Percentiles rank a stretch among this genome's conserved stretches.
These are phyloP conservation scores for Tricholoma hemisulphureum DNA, from an alignment of 768 basidiomycete genomes.

Conservation along the genomic window DNA sequence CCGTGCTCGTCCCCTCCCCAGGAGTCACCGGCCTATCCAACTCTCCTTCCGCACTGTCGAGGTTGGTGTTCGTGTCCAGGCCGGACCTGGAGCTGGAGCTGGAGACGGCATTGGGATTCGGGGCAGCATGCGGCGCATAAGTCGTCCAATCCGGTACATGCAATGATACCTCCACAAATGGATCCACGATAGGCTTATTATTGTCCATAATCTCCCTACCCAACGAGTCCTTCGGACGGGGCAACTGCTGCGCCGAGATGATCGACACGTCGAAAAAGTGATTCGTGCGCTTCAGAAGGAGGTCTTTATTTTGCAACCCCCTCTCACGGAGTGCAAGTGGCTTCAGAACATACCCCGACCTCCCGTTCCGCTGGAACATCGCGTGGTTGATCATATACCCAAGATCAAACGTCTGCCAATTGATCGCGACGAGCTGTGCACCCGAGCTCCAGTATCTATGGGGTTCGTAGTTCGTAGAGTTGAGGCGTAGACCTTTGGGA, in stretches of 20 bases:
- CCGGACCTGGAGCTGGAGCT: slow-evolving; percentile 3
- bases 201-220: slow-evolving; percentile 63
- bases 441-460: slow-evolving; percentile 91
- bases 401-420: slow-evolving; percentile 95
- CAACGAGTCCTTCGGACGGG: slow-evolving; percentile 66
- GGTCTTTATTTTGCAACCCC: slow-evolving; percentile 48
- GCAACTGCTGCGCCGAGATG: slow-evolving; percentile 68
- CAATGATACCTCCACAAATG: slow-evolving; percentile 67
- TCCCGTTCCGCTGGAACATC: slow-evolving; percentile 91
- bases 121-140: neutral
- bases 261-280: slow-evolving; percentile 63
- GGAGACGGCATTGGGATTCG: neutral
- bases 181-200: slow-evolving; percentile 55
- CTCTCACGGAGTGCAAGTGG: slow-evolving; percentile 66
- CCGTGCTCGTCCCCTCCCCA: slow-evolving; percentile 4
- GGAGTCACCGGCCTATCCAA: slow-evolving; percentile 3
- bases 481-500: slow-evolving; percentile 80
- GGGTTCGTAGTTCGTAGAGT: slow-evolving; percentile 87
- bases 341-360: slow-evolving; percentile 91
- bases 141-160: slow-evolving; percentile 73
- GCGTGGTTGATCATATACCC: slow-evolving; percentile 93
- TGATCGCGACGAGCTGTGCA: slow-evolving; percentile 88
- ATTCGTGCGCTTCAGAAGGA: slow-evolving; percentile 52
- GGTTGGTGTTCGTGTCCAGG: slow-evolving; percentile 5
- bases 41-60: slow-evolving; percentile 2